Percentiles rank a stretch among this genome's conserved stretches.
phyloP scores from a whole-genome alignment of 2,329 filamentous ascomycete species.

The Penicillium vulpinum region DNA sequence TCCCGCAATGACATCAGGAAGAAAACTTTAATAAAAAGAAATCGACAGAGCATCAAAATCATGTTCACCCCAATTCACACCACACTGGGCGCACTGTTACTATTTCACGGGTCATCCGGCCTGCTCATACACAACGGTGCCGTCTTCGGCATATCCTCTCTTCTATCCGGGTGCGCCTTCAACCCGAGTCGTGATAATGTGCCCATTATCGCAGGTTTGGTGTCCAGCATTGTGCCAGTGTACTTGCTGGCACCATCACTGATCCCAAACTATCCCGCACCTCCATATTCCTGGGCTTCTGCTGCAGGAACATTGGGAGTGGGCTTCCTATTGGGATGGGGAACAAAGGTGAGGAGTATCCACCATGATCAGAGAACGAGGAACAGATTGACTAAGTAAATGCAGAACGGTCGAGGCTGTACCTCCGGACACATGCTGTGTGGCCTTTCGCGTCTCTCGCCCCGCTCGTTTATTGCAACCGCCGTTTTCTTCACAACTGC shows the following conservation, averaged over 20 bases:
- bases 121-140: slow-evolving; percentile 54
- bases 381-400: neutral
- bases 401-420: slow-evolving; percentile 51
- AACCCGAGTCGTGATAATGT: slow-evolving; percentile 45
- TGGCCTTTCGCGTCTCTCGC: slow-evolving; percentile 51
- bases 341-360: slow-evolving; percentile 49
- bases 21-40: slow-evolving; percentile 8
- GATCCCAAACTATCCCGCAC: slow-evolving; percentile 45
- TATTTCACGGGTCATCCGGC: slow-evolving; percentile 52
- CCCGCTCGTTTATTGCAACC: slow-evolving; percentile 52
- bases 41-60: neutral
- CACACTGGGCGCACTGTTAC: slow-evolving; percentile 51
- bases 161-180: slow-evolving; percentile 45
- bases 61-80: slow-evolving; percentile 59
- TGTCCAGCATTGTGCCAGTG: slow-evolving; percentile 46
- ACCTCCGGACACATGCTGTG: slow-evolving; percentile 60
- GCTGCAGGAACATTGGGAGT: slow-evolving; percentile 43
- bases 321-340: slow-evolving; percentile 52
- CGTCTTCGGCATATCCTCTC: slow-evolving; percentile 53
- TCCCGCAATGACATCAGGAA: slow-evolving; percentile 11
- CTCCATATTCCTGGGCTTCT: slow-evolving; percentile 36
- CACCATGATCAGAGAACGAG: neutral
- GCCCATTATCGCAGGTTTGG: slow-evolving; percentile 49
- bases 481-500: slow-evolving; percentile 47
- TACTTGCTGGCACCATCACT: slow-evolving; percentile 47